Evolutionary conservation across 23 red algal species (phyloP), one percentile per base, ranked within the genome.

Genomic region (Agarophyton chilense): DNA sequence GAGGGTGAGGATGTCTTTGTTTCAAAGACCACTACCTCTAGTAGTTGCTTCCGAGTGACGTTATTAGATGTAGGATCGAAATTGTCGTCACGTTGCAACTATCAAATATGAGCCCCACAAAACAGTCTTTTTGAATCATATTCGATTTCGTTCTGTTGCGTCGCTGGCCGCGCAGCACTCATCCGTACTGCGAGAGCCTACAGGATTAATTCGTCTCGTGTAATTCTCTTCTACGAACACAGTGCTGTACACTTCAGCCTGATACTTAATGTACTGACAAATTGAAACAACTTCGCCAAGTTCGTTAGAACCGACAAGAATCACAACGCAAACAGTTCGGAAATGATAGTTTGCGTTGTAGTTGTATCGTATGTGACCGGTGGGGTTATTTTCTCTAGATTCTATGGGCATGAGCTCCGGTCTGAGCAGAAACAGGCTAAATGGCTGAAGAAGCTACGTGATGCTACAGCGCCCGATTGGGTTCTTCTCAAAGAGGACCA

Each of bases 351-450:
- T 18, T 87, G 81, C 16, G 66, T 95, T 79, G 51, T 81, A 33
- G 53, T 95, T 60, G 64, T 89, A 49, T 90, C 86, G 24, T 95
- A 95, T 67, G 65, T 24, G 3, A 50, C 70, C 11, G 93, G 93
- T 32, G 93, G 93, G 19, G 93, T 95, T 25, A 66, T 95, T 64
- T 95, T 95, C 75, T 78, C 78, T 12, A 79, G 93, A 28, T 91
- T 72, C 86, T 95, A 84, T 65, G 93, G 93, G 8, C 78, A 84
- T 33, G 86, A 72, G 21, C 86, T 95, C 10, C 66, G 60, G 28
- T 84, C 93, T 4, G 93, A 92, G 12, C 56, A 57, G 42, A 67
- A 84, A 63, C 93, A 95, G 29, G 93, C 86, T 0, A 61, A 84
- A 38, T 95, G 87, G 87, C 83, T 95, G 18, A 82, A 90, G 26